These are phyloP conservation scores for Huntiella decipiens DNA, from an alignment of 2,329 filamentous ascomycete species.

Conservation along the genomic window DNA sequence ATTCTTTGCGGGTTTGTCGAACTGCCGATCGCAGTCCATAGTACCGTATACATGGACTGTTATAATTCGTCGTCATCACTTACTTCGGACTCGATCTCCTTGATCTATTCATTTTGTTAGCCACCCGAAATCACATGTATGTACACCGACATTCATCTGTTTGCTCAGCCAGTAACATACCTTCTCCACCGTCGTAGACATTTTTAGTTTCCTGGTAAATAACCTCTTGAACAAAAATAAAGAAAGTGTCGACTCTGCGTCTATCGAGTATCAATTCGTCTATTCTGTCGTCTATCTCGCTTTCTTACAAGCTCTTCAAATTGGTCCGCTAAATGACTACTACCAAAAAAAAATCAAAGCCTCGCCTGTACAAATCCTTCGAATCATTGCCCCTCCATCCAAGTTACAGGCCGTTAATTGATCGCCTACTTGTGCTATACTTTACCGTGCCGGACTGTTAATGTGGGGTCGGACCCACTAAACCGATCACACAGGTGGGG, in stretches of 20 bases:
- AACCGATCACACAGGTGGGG: no score
- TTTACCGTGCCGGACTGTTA: no score
- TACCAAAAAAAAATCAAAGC: no score
- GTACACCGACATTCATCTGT: not conserved
- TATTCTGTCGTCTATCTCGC: not conserved
- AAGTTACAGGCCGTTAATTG: no score
- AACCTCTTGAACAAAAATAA: not conserved
- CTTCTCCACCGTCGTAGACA: slow-evolving; percentile 97
- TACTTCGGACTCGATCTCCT: slow-evolving; percentile 90
- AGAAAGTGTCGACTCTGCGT: slow-evolving; percentile 9
- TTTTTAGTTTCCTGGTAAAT: slow-evolving; percentile 20
- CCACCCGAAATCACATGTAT: not conserved
- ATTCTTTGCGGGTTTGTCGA: not conserved
- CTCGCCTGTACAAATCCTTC: no score
- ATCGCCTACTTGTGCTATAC: no score
- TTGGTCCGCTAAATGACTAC: not conserved
- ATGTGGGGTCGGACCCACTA: no score
- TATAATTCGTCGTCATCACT: slow-evolving; percentile 17
- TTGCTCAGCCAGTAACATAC: slow-evolving; percentile 25
- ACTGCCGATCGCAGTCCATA: not conserved
- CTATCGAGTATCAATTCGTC: not conserved
- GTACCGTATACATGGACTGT: not conserved
- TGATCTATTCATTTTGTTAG: slow-evolving; percentile 44
- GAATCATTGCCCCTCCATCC: no score
- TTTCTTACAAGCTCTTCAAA: not conserved